Percentiles rank a stretch among this genome's conserved stretches.
Evolutionary conservation across 768 basidiomycete genomes (phyloP).

Genomic region (Coprinopsis cinerea): DNA sequence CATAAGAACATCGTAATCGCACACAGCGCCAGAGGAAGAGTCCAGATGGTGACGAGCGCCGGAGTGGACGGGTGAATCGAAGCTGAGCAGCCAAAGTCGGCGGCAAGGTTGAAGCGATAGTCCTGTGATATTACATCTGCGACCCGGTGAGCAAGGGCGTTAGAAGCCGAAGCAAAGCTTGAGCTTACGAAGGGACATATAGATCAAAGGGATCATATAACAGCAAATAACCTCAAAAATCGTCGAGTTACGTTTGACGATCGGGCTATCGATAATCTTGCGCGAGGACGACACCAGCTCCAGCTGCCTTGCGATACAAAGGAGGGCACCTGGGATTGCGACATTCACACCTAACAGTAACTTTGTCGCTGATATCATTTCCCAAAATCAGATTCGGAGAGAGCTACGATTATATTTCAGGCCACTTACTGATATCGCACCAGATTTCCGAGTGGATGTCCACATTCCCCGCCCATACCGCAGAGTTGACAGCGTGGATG

Average conservation of each 20-base stretch:
- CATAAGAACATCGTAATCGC: conserved; percentile 34
- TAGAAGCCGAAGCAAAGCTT: neutral
- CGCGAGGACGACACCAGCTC: conserved; percentile 47
- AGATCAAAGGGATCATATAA: conserved; percentile 48
- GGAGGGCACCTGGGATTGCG: conserved; percentile 51
- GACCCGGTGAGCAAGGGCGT: conserved; percentile 1
- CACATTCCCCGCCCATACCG: conserved; percentile 50
- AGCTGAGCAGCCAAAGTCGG: conserved; percentile 51
- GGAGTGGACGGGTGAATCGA: conserved; percentile 38
- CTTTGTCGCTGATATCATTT: conserved; percentile 41
- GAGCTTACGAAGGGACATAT: conserved; percentile 54
- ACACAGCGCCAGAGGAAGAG: conserved; percentile 40
- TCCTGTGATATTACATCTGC: conserved; percentile 54
- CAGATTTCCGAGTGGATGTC: conserved; percentile 35
- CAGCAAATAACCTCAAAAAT: conserved; percentile 45
- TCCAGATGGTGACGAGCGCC: conserved; percentile 37
- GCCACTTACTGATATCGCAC: conserved; percentile 48
- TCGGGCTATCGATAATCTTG: conserved; percentile 24
- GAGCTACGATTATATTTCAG: neutral
- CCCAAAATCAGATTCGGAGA: neutral
- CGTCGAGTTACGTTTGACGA: conserved; percentile 33
- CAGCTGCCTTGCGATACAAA: conserved; percentile 53
- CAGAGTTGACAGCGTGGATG: conserved; percentile 42
- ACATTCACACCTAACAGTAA: conserved; percentile 44
- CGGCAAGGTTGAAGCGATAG: conserved; percentile 55